phyloP scores from a whole-genome alignment of 768 basidiomycete genomes.

The Suillus discolor region DNA sequence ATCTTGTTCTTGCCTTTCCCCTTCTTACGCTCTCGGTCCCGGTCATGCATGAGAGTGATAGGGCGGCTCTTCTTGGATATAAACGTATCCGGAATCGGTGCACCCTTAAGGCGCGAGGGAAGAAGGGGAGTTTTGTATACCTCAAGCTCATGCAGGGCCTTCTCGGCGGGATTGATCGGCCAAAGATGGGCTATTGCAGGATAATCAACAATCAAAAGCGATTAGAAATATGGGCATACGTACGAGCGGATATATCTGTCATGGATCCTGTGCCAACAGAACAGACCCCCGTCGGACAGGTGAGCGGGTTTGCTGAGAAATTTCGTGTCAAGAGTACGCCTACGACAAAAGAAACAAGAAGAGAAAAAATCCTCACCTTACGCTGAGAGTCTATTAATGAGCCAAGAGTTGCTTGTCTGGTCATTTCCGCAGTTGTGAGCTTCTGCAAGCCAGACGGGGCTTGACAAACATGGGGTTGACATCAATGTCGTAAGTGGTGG shows the following conservation, averaged over 20 bases:
- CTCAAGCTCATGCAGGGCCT: constrained; percentile 70
- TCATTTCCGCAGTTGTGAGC: constrained; percentile 21
- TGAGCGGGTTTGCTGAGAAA: constrained; percentile 44
- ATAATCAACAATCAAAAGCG: constrained; percentile 20
- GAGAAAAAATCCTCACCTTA: constrained; percentile 43
- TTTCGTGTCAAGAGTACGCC: constrained; percentile 1
- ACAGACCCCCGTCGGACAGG: constrained; percentile 56
- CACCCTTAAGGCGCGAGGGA: constrained; percentile 54
- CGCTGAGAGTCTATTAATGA: constrained; percentile 59
- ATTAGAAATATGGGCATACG: constrained; percentile 17
- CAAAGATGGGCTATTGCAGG: constrained; percentile 27
- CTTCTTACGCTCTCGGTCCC: constrained; percentile 48
- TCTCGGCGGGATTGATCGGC: constrained; percentile 58
- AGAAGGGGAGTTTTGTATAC: constrained; percentile 79
- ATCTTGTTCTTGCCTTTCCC: constrained; percentile 39
- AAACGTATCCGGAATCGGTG: constrained; percentile 63
- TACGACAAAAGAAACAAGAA: constrained; percentile 10
- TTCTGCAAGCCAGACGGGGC: constrained; percentile 46
- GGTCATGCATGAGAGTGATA: constrained; percentile 59
- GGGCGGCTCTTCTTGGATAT: constrained; percentile 47
- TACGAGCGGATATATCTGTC: constrained; percentile 36
- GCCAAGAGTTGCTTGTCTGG: constrained; percentile 52
- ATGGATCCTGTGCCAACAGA: constrained; percentile 42
- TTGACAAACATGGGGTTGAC: constrained; percentile 70
- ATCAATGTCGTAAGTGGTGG: constrained; percentile 63